Conservation (phyloP, 495 filamentous ascomycete species). For the Penicillium paxilli region DNA sequence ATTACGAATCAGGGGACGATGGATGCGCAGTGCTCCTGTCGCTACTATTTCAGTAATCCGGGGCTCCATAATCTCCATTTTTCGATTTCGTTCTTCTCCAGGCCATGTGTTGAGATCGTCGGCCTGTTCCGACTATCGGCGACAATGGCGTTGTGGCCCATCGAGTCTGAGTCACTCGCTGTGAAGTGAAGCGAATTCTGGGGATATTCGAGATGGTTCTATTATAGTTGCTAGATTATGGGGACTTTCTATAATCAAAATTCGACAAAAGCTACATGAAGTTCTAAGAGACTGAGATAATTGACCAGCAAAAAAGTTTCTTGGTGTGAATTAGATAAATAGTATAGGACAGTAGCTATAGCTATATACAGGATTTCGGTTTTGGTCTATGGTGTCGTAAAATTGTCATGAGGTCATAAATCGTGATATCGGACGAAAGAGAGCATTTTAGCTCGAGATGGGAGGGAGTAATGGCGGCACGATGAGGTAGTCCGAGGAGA, state of each 20-base stretch:
- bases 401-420: constrained; percentile 16
- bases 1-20: background rate
- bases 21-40: background rate
- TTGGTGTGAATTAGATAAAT: constrained; percentile 5
- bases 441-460: background rate
- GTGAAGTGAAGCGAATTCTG: background rate
- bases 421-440: constrained; percentile 14
- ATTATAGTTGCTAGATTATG: too few relatives aligned
- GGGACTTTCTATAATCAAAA: background rate
- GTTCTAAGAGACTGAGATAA: background rate
- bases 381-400: constrained; percentile 14
- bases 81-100: background rate
- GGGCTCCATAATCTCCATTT: background rate
- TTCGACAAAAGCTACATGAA: background rate
- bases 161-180: background rate
- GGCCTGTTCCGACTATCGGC: background rate
- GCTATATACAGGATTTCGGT: constrained; percentile 20
- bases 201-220: background rate
- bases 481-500: background rate
- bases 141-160: background rate
- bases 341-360: constrained; percentile 16
- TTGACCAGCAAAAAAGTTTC: constrained; percentile 20
- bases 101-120: background rate
- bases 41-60: background rate
- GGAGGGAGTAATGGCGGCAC: background rate